Evolutionary conservation across 208 protist genomes (phyloP), one percentile per base, ranked within the genome.

Genomic region (Jaenimonas drosophilae): DNA sequence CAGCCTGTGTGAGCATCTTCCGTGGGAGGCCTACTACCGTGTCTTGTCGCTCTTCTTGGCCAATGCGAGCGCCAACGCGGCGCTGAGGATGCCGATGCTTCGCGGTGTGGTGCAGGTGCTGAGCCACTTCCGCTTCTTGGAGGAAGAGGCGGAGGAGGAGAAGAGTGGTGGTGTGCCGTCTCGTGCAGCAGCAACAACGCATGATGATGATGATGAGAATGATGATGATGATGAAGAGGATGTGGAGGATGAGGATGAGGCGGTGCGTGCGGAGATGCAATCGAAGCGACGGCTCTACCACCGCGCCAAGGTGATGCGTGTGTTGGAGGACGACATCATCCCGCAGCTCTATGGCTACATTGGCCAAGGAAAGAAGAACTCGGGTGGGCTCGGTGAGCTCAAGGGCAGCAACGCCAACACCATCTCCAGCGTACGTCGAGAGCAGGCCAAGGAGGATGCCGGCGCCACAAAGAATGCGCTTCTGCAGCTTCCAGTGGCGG

Each of bases 11-110:
- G 64, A 54, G 20, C 45, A 69, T 2, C 60, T 95, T 55, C 81
- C 88, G 45, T 95, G 88, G 88, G 74, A 75, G 45, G 80, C 73
- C 23, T 95, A 95, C 61, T 74, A 93, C 67, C 78, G 64, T 44
- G 64, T 93, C 20, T 63, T 95, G 2, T 79, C 70, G 38, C 49
- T 89, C n/a, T 64, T 95, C 17, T 47, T 95, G 25, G 55, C 61
- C 9, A 86, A 88, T 56, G 88, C 83, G 2, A 66, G 58, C 29
- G 65, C 69, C 21, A 86, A 86, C 60, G 45, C 57, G 2, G 63
- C 61, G 27, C 26, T 91, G 56, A 74, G 79, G 16, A 48, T 83
- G 50, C 71, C 76, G 14, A 92, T 95, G 81, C 60, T 91, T 31
- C 69, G 69, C 21, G 83, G 84, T 50, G 79, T 95, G 9, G 81